Percentiles rank a stretch among this genome's conserved stretches.
These are phyloP conservation scores for Fusarium zealandicum DNA, from an alignment of 2,329 filamentous ascomycete genomes.

Conservation along the genomic window DNA sequence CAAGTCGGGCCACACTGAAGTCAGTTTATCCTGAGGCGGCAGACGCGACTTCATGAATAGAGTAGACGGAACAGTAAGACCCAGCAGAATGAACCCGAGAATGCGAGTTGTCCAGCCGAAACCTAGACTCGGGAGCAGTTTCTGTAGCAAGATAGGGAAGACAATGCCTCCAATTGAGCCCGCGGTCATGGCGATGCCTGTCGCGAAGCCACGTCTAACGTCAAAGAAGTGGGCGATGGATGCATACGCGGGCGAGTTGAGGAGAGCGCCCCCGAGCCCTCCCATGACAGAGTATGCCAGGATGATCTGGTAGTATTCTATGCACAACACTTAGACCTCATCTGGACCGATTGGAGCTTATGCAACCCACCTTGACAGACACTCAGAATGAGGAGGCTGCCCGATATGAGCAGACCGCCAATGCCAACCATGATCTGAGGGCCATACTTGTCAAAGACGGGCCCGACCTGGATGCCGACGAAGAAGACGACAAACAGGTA, in stretches of 20 bases:
- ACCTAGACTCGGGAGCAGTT: conserved; percentile 55
- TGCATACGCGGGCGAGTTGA: conserved; percentile 79
- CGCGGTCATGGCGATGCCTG: conserved; percentile 80
- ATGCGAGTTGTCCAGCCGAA: conserved; percentile 60
- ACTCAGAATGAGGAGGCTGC: conserved; percentile 71
- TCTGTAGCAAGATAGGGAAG: conserved; percentile 60
- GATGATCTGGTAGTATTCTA: conserved; percentile 78
- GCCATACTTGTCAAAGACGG: conserved; percentile 80
- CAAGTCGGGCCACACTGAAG: conserved; percentile 63
- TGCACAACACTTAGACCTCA: background rate
- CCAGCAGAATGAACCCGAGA: conserved; percentile 58
- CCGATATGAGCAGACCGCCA: conserved; percentile 68
- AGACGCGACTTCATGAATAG: conserved; percentile 62
- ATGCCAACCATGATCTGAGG: conserved; percentile 70
- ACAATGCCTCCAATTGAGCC: conserved; percentile 73
- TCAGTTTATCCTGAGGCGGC: conserved; percentile 50
- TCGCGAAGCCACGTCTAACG: conserved; percentile 75
- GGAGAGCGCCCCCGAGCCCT: conserved; percentile 74
- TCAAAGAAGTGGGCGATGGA: conserved; percentile 83
- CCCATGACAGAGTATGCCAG: conserved; percentile 77
- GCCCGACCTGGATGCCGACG: conserved; percentile 81
- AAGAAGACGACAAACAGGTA: conserved; percentile 85
- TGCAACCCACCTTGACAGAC: conserved; percentile 59
- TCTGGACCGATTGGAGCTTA: background rate
- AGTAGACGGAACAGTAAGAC: conserved; percentile 55